Evolutionary conservation across 2,329 filamentous ascomycete genomes (phyloP).

Genomic region (Phialophora verrucosa): DNA sequence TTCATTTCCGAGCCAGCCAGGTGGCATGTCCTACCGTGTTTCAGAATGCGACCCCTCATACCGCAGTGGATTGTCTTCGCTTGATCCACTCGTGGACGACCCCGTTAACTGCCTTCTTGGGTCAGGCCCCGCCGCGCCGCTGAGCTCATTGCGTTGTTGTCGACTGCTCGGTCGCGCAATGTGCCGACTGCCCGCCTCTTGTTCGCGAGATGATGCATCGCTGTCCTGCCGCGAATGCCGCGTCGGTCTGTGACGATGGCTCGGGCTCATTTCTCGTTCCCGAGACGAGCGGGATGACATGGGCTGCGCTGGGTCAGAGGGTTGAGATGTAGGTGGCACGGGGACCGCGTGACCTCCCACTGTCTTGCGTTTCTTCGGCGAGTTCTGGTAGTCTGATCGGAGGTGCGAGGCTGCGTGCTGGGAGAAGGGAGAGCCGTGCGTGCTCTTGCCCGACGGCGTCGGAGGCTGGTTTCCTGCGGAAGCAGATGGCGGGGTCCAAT

Average conservation of each 20-base stretch:
- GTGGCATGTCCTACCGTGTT: conserved; percentile 32
- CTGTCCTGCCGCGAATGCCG: conserved; percentile 68
- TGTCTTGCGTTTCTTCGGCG: conserved; percentile 85
- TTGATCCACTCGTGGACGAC: conserved; percentile 35
- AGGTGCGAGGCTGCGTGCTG: conserved; percentile 56
- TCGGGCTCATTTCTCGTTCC: conserved; percentile 55
- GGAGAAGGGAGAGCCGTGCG: conserved; percentile 55
- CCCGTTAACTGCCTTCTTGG: conserved; percentile 33
- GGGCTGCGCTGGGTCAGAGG: conserved; percentile 56
- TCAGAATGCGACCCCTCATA: conserved; percentile 35
- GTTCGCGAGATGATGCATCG: conserved; percentile 60
- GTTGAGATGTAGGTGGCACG: conserved; percentile 58
- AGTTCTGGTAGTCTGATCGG: conserved; percentile 69
- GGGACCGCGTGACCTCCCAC: conserved; percentile 58
- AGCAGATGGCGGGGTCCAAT: conserved; percentile 81
- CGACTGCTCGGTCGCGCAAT: conserved; percentile 40
- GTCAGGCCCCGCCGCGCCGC: conserved; percentile 28
- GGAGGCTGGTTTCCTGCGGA: conserved; percentile 68
- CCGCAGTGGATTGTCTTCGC: conserved; percentile 35
- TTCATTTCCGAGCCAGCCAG: conserved; percentile 33
- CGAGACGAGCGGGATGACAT: conserved; percentile 63
- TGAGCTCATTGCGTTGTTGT: conserved; percentile 39
- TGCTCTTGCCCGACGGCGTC: conserved; percentile 75
- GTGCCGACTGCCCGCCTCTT: conserved; percentile 31
- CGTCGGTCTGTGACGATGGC: conserved; percentile 62